A percentile compares a stretch with the other conserved stretches of the same genome.
Conservation (phyloP, 139 green algal species). For the Coccomyxa sp. region DNA sequence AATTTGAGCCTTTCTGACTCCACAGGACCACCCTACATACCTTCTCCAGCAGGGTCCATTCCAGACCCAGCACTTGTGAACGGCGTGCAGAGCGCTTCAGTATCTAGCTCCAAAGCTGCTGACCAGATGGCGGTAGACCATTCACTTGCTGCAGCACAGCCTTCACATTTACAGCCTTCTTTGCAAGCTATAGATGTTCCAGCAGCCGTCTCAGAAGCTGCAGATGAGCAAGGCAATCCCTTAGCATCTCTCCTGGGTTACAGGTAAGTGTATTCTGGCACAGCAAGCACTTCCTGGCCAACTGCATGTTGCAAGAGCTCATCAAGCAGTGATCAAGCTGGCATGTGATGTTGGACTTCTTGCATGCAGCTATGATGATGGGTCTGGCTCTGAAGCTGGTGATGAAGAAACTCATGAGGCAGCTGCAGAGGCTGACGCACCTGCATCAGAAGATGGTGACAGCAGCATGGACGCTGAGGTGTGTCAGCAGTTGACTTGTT, state of each 20-base stretch:
- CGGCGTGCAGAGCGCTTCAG: no score
- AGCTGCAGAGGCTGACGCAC: neutral
- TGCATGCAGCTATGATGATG: conserved; percentile 12
- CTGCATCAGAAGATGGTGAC: neutral
- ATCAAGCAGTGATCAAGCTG: neutral
- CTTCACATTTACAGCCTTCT: no score
- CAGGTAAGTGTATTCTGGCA: neutral
- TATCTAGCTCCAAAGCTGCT: no score
- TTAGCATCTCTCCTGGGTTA: conserved; percentile 16
- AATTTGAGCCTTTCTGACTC: neutral
- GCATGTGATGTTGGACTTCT: neutral
- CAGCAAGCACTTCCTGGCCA: neutral
- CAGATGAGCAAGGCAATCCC: conserved; percentile 1
- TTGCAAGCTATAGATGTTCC: no score
- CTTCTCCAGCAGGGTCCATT: neutral
- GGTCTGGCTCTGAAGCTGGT: conserved; percentile 9
- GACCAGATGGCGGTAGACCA: no score
- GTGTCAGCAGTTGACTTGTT: neutral
- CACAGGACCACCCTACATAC: neutral
- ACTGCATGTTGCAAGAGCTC: neutral
- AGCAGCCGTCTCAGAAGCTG: neutral
- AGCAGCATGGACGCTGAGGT: conserved; percentile 3
- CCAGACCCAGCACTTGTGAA: no score
- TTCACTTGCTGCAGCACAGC: no score
- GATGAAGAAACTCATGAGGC: neutral